Conservation (phyloP, 2,329 filamentous ascomycete species). For the Colletotrichum gigasporum region DNA sequence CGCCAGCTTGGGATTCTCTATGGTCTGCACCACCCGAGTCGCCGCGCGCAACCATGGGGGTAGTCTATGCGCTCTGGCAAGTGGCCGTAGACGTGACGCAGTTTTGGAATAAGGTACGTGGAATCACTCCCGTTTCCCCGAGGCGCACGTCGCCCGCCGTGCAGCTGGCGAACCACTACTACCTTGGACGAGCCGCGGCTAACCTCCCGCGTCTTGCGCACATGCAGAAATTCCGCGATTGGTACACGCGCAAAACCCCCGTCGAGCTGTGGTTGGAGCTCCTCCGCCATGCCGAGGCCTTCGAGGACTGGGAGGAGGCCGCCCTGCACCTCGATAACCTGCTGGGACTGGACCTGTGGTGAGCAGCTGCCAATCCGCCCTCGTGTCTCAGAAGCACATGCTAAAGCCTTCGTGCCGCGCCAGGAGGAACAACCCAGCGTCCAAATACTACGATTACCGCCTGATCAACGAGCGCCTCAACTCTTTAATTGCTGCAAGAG, state of each 20-base stretch:
- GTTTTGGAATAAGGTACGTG: conserved; percentile 70
- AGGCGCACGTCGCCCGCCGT: background rate
- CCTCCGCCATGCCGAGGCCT: conserved; percentile 73
- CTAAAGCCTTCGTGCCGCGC: conserved; percentile 10
- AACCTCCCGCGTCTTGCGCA: conserved; percentile 4
- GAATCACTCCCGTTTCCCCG: background rate
- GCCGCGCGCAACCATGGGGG: conserved; percentile 46
- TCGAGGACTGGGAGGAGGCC: conserved; percentile 88
- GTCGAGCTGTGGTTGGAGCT: conserved; percentile 72
- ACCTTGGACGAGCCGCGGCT: conserved; percentile 2
- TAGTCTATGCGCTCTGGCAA: conserved; percentile 60
- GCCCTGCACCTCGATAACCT: conserved; percentile 84
- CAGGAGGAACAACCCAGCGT: conserved; percentile 84
- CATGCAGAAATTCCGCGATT: conserved; percentile 71
- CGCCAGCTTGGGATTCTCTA: conserved; percentile 24
- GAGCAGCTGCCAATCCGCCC: conserved; percentile 33
- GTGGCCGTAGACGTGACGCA: conserved; percentile 69
- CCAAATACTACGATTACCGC: conserved; percentile 85
- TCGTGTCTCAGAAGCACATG: conserved; percentile 25
- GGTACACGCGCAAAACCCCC: conserved; percentile 73
- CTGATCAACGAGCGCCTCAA: conserved; percentile 82
- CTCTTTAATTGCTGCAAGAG: conserved; percentile 74
- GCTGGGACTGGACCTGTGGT: conserved; percentile 85
- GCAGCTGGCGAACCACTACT: background rate
- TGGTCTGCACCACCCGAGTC: conserved; percentile 19